Base-by-base conservation (phyloP, 1,284 basidiomycete species). In the Gomphus bonarii region DNA sequence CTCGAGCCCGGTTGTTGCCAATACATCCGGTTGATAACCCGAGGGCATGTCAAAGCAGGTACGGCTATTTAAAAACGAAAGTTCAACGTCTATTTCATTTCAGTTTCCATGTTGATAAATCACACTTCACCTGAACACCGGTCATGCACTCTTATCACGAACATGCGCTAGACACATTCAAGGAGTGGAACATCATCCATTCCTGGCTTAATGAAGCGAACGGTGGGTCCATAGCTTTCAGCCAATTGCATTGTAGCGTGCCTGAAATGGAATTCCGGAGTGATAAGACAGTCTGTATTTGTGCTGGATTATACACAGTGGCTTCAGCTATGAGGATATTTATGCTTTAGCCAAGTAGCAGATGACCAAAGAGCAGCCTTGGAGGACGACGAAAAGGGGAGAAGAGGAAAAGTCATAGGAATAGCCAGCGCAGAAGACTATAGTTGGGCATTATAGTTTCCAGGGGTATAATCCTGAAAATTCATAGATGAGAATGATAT, bases 1-100 rank as follows among this genome's bases (percentile, higher is more conserved):
- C 46, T 75, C 73, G 50, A 73, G 70, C 11, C 75, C 75, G 2
- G 74, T 75, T 1, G 73, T 72, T 0, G 76, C 77, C 54, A 79
- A 64, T 11, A 64, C 73, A 71, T 0, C 77, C 75, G 7, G 75
- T 71, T 0, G 71, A 69, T 14, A 74, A 61, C 1, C 72, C 75
- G 4, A 77, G 61, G 8, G 73, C 65, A 50, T 73, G 67, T 49
- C 71, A 68, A 70, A 76, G 64, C 55, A 73, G 76, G 20, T 64
- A 62, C 0, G 77, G 77, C 75, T 77, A 44, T 20, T 43, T n/a
- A 46, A 11, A 43, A 11, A 35, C 30, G 7, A 16, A 54, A 6
- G 30, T 54, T 25, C 25, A 49, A 9, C 6, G 20, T 33, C 16
- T 1, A 20, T n/a, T n/a, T n/a, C n/a, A 2, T 31, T 52, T n/a